Percentiles rank a stretch among this genome's conserved stretches.
Evolutionary conservation across 139 green algal species (phyloP).

Genomic region (Mesotaenium endlicherianum): DNA sequence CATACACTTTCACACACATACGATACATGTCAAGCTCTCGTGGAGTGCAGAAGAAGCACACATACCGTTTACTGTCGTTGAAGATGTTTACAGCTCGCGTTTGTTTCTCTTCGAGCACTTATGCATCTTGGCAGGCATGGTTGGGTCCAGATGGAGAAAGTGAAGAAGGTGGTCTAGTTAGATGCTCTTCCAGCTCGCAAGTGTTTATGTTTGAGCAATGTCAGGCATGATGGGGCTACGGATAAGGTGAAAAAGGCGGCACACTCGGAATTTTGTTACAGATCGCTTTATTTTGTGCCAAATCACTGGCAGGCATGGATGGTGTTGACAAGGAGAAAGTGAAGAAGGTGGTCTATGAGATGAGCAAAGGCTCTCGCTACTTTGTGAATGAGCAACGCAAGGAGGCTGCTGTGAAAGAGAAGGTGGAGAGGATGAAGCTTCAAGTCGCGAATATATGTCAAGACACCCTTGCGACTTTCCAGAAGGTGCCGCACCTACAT

Average conservation of each 20-base stretch:
- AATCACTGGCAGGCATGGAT: slow-evolving; percentile 54
- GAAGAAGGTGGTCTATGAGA: slow-evolving; percentile 84
- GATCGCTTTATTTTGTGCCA: no score
- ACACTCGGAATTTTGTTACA: no score
- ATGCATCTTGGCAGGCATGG: neutral
- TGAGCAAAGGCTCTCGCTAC: slow-evolving; percentile 83
- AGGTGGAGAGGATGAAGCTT: slow-evolving; percentile 54
- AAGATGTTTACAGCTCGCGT: no score
- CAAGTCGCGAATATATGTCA: neutral
- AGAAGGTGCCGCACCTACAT: slow-evolving; percentile 1
- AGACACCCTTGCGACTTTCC: neutral
- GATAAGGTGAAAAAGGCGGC: no score
- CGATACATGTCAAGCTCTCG: neutral
- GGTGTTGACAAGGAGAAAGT: slow-evolving; percentile 57
- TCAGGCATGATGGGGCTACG: no score
- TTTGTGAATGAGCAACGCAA: slow-evolving; percentile 93
- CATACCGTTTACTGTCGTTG: no score
- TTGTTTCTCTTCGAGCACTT: no score
- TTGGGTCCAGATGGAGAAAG: neutral
- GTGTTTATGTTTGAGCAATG: no score
- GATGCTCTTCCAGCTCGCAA: neutral
- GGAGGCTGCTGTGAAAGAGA: slow-evolving; percentile 57
- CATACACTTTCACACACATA: neutral
- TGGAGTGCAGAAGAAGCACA: neutral
- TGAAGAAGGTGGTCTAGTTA: neutral